phyloP scores from a whole-genome alignment of 371 early-diverging fungal species.

The Circinella umbellata region DNA sequence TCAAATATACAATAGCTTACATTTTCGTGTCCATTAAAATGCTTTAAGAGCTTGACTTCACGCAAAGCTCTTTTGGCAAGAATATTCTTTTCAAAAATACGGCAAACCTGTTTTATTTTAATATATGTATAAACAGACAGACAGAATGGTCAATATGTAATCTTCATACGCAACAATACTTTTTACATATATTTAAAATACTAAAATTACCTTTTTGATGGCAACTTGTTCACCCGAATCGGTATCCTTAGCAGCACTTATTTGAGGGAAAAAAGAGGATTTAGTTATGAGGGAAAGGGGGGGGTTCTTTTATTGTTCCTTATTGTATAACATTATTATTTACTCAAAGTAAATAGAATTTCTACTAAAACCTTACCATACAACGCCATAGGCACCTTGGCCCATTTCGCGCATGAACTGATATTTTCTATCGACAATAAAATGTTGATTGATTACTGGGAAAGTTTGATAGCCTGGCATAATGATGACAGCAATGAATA shows the following conservation, averaged over 20 bases:
- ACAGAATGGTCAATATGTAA: too few species aligned
- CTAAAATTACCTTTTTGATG: constrained; percentile 83
- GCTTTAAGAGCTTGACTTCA: constrained; percentile 87
- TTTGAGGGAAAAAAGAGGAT: neutral
- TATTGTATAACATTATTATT: too few species aligned
- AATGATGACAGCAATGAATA: constrained; percentile 11
- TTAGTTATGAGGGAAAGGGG: constrained; percentile 14
- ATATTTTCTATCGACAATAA: constrained; percentile 77
- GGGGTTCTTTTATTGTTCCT: too few species aligned
- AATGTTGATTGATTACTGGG: constrained; percentile 72
- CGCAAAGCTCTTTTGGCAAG: constrained; percentile 87
- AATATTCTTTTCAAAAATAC: constrained; percentile 80
- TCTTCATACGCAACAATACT: too few species aligned
- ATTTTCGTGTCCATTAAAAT: constrained; percentile 92
- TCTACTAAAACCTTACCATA: constrained; percentile 21
- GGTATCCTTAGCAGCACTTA: constrained; percentile 79
- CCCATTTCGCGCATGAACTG: constrained; percentile 88
- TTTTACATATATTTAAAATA: constrained; percentile 13
- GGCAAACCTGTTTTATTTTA: constrained; percentile 37
- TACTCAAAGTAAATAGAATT: neutral
- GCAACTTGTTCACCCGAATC: constrained; percentile 88
- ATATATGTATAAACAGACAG: neutral
- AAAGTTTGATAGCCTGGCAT: constrained; percentile 63
- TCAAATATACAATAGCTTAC: constrained; percentile 46
- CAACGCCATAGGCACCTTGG: constrained; percentile 86